These are phyloP conservation scores for Coffea canephora DNA, from an alignment of 257 asterid species.

Conservation along the genomic window DNA sequence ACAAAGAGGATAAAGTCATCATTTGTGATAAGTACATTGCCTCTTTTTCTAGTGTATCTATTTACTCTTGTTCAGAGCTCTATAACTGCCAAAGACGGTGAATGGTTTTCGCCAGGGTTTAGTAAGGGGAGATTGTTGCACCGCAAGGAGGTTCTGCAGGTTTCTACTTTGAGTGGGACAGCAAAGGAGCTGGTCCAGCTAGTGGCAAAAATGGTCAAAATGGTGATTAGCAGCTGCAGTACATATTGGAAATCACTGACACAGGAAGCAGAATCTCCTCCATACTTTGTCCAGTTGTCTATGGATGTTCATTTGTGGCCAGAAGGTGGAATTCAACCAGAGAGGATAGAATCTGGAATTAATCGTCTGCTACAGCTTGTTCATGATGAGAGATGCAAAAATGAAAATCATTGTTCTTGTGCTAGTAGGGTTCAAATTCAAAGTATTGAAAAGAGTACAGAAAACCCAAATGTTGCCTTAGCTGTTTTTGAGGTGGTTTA, in stretches of 20 bases:
- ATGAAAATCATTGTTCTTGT: conserved; percentile 59
- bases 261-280: conserved; percentile 99
- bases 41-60: conserved; percentile 85
- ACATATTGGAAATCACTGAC: conserved; percentile 98
- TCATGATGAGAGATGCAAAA: conserved; percentile 72
- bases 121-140: conserved; percentile 45
- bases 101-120: conserved; percentile 76
- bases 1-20: conserved; percentile 71
- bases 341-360: conserved; percentile 92
- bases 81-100: conserved; percentile 96
- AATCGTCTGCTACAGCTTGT: conserved; percentile 70
- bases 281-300: conserved; percentile 93
- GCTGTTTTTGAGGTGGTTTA: conserved; percentile 96
- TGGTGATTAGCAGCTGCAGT: conserved; percentile 52
- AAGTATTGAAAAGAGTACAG: conserved; percentile 86
- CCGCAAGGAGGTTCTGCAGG: conserved; percentile 33
- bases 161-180: conserved; percentile 62
- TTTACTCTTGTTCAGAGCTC: conserved; percentile 95
- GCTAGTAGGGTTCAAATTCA: conserved; percentile 90
- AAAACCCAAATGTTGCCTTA: conserved; percentile 54
- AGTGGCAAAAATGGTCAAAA: conserved; percentile 36
- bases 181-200: conserved; percentile 43
- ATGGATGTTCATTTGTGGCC: conserved; percentile 92
- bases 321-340: conserved; percentile 98
- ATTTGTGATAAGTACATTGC: conserved; percentile 80